Evolutionary conservation across 371 early-diverging fungal genomes (phyloP), one percentile per base, ranked within the genome.

Genomic region (Mortierella sp.): DNA sequence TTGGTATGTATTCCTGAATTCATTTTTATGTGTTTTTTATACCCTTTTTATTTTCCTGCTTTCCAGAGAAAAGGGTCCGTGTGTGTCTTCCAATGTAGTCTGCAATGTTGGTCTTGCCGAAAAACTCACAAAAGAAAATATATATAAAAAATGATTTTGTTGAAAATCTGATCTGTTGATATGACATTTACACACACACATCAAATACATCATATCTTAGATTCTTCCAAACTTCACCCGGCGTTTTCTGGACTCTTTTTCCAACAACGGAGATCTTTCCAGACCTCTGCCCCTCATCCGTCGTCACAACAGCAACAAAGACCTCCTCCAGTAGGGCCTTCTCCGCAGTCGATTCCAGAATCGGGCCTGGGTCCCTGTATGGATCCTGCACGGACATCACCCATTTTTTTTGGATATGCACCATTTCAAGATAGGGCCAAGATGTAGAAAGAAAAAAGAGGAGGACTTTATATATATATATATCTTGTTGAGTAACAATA

Each of bases 211-310:
- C n/a, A n/a, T n/a, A n/a, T n/a, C n/a, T n/a, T 62, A 76, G 77
- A 76, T 46, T 25, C 77, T 4, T 63, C 77, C 19, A 61, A 68
- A 21, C 50, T 68, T 12, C 77, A 76, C 30, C 77, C 77, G 0
- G 77, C 77, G 23, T 76, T 76, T 43, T 71, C 72, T 7, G 77
- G 77, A 5, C 64, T 76, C 14, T 76, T 76, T 37, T 76, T 56
- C 58, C 77, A 76, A 55, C 77, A 76, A 29, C 71, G 76, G 30
- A 63, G 76, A 30, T 56, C 26, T 43, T 51, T 69, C 53, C 30
- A 30, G 2, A 59, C 61, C 45, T 15, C 48, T 16, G 14, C 62
- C 2, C 18, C 12, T 0, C 58, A 60, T 18, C 55, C 25, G n/a
- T 64, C 57, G 11, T 43, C 60, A 7, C 70, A 50, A 47, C 37